Percentiles rank a stretch among this genome's conserved stretches.
These are phyloP conservation scores for Pythium diclinum DNA, from an alignment of 352 stramenopile genomes.

Conservation along the genomic window DNA sequence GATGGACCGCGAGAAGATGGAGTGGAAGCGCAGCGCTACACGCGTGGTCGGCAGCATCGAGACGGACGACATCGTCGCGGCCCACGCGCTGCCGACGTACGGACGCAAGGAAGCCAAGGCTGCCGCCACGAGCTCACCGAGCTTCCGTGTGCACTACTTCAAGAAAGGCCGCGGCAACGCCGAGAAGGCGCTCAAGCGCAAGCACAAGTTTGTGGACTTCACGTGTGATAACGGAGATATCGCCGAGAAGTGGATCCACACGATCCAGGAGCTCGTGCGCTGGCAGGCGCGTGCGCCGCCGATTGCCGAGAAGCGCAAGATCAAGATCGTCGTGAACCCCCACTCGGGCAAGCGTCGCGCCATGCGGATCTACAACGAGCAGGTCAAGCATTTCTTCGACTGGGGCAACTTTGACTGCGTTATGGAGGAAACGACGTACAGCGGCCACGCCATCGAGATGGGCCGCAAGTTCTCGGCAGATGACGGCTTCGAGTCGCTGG, in stretches of 20 bases:
- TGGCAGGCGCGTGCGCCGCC: constrained; percentile 75
- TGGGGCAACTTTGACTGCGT: constrained; percentile 73
- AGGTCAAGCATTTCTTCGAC: constrained; percentile 79
- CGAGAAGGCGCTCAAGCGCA: constrained; percentile 58
- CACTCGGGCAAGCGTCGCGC: constrained; percentile 72
- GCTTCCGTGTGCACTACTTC: constrained; percentile 77
- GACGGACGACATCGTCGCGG: constrained; percentile 78
- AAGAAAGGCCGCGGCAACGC: constrained; percentile 53
- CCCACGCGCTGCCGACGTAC: constrained; percentile 31
- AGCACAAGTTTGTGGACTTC: constrained; percentile 52
- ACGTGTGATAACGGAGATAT: constrained; percentile 32
- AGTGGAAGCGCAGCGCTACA: constrained; percentile 44
- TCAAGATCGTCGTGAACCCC: constrained; percentile 82
- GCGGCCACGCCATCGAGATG: constrained; percentile 75
- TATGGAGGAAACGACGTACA: constrained; percentile 71
- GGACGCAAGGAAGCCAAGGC: constrained; percentile 21
- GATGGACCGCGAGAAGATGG: constrained; percentile 62
- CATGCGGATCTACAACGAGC: constrained; percentile 57
- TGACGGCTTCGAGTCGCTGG: constrained; percentile 72
- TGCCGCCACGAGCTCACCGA: constrained; percentile 13
- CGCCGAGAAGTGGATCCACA: constrained; percentile 49
- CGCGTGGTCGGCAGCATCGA: constrained; percentile 41
- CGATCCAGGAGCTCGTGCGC: constrained; percentile 78
- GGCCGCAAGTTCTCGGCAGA: constrained; percentile 65
- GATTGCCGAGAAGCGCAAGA: constrained; percentile 60